Base-by-base conservation (phyloP, 176 grass and related monocot genomes). In the Phragmites australis region DNA sequence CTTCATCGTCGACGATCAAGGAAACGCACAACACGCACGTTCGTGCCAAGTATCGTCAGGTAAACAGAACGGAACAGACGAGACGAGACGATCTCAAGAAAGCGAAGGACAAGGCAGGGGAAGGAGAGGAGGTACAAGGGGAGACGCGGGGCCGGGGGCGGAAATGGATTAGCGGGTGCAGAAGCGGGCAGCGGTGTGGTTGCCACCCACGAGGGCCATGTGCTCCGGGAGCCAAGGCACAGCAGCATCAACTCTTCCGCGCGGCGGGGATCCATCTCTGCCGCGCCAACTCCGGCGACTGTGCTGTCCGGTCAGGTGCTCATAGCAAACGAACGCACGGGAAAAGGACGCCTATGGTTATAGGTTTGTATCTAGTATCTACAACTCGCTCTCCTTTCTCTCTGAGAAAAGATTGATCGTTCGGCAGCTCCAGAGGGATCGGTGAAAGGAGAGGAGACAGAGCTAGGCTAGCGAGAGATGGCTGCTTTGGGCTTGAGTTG, bases 101-200 rank as follows among this genome's bases (percentile, higher is more conserved):
- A 74, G 65, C n/a, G n/a, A n/a, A 40, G 40, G 58, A 39, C 30
- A 30, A 19, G n/a, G 6, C 23, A 26, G 72, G 31, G 53, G 72
- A 84, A 27, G 59, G 30, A 64, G 68, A 42, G 68, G 60, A 48
- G 68, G 5, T n/a, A n/a, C 37, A 47, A 58, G 37, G 25, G 43
- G 29, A 3, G 3, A 9, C 15, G 10, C 15, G 43, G 42, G 59
- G n/a, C 26, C 11, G 21, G 22, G 19, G 23, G 34, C 6, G 42
- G 18, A 14, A 45, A 64, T 77, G 19, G 26, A 59, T 80, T 85
- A 93, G 78, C 88, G 82, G 27, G 82, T 83, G 68, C 85, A 90
- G 80, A 93, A 90, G 76, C 88, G 88, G 37, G 82, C 78, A 34
- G 85, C 82, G 59, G 85, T 90, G 83, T 88, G 88, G 73, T 90